Conservation (phyloP, 2,329 filamentous ascomycete genomes). For the Colletotrichum incanum region DNA sequence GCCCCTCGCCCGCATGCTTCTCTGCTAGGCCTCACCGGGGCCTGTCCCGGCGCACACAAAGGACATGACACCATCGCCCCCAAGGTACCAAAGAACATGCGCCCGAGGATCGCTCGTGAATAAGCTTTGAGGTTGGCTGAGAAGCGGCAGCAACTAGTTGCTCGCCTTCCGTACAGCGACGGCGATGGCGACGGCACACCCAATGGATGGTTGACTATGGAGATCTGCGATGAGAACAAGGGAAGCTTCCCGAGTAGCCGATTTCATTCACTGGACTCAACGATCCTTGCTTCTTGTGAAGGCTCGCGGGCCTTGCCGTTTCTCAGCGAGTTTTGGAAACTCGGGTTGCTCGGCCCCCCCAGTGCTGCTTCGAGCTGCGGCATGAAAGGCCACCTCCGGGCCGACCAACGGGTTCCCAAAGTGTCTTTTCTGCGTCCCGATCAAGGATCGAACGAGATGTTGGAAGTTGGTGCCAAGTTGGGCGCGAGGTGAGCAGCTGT, state of each 20-base stretch:
- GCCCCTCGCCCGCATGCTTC: slow-evolving; percentile 9
- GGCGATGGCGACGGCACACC: slow-evolving; percentile 15
- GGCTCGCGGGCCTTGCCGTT: slow-evolving; percentile 6
- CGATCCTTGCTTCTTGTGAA: slow-evolving; percentile 28
- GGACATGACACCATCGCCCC: not conserved
- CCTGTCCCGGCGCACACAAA: not conserved
- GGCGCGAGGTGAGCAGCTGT: slow-evolving; percentile 12
- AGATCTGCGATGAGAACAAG: slow-evolving; percentile 12
- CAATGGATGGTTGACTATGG: slow-evolving; percentile 9
- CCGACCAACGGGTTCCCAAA: slow-evolving; percentile 11
- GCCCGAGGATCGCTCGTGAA: slow-evolving; percentile 17
- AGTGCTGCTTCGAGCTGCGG: not conserved
- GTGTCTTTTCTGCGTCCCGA: slow-evolving; percentile 9
- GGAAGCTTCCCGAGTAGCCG: slow-evolving; percentile 31
- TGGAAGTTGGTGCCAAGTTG: slow-evolving; percentile 19
- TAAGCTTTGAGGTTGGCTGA: slow-evolving; percentile 20
- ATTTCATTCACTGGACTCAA: slow-evolving; percentile 18
- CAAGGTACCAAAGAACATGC: not conserved
- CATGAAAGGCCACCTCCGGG: not conserved
- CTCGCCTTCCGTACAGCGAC: slow-evolving; percentile 3
- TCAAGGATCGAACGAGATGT: slow-evolving; percentile 27
- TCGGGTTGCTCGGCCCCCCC: slow-evolving; percentile 30
- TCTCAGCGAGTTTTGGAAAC: slow-evolving; percentile 13
- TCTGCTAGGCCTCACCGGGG: not conserved
- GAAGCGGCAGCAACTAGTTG: slow-evolving; percentile 12